Base-by-base conservation (phyloP, 2,329 filamentous ascomycete genomes). In the Diaporthe citri region DNA sequence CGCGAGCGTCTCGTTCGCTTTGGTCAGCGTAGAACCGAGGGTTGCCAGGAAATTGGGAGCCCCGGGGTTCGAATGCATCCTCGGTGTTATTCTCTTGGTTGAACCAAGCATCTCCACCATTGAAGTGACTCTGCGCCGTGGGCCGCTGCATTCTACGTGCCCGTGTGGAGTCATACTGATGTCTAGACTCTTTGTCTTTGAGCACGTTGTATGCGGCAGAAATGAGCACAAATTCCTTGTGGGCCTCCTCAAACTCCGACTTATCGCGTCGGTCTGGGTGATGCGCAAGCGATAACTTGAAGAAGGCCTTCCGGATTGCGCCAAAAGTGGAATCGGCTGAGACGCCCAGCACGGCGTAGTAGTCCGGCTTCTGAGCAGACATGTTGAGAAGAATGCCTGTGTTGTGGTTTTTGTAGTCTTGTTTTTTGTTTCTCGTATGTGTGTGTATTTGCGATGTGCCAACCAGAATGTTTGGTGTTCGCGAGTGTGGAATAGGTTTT, bases 161-260 rank as follows among this genome's bases (percentile, higher is more conserved):
- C 10, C 59, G 36, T 12, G 39, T 10, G n/a, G n/a, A 4, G 17
- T 64, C 41, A 17, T 64, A 64, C 25, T 64, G 31, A 4, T 15
- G 6, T 17, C 60, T 64, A 17, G 60, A 64, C 7, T 31, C 17
- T 25, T 25, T 5, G 5, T 64, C 41, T 15, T 64, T 64, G 10
- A 64, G 60, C 25, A 64, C 60, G 28, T 64, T 64, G 28, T 64
- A 48, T 1, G 60, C 60, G 2, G 60, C 41, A 48, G 41, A 64
- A 13, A 64, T 64, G 9, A 48, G 28, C 4, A 48, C 60, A 5
- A 48, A 64, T n/a, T 64, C 9, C 9, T 46, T n/a, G 22, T 64
- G 60, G 9, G 41, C 60, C 25, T 48, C 4, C 1, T 64, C 17
- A 34, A n/a, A 22, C 12, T 64, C 41, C 2, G 41, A 64, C 20